Conservation (phyloP, 1,139 yeast genomes). For the Geotrichum australiense region DNA sequence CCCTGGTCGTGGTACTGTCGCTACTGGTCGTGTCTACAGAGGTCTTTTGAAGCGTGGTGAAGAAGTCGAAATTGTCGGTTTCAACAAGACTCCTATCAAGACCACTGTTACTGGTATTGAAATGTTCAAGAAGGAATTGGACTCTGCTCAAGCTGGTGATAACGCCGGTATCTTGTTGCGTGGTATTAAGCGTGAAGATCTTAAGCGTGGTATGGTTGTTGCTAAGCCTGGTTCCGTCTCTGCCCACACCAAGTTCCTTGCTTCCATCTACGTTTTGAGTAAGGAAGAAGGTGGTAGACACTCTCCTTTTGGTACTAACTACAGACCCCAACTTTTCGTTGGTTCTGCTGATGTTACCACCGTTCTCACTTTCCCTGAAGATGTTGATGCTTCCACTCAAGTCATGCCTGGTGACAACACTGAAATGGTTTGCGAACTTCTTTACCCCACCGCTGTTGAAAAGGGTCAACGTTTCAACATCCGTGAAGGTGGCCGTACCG, state of each 20-base stretch:
- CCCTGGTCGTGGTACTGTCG: conserved; percentile 99
- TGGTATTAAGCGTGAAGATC: conserved; percentile 97
- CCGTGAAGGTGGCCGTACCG: conserved; percentile 99
- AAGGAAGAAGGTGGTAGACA: conserved; percentile 99
- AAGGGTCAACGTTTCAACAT: conserved; percentile 97
- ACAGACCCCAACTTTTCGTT: conserved; percentile 95
- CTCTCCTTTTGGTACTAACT: conserved; percentile 93
- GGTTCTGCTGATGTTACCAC: conserved; percentile 97
- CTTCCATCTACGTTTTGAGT: conserved; percentile 85
- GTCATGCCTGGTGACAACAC: conserved; percentile 98
- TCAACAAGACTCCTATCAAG: conserved; percentile 78
- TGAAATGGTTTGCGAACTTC: conserved; percentile 90
- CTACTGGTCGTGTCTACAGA: conserved; percentile 98
- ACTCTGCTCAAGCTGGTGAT: conserved; percentile 97
- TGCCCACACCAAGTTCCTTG: conserved; percentile 90
- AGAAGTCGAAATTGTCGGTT: conserved; percentile 95
- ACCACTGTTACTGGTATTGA: conserved; percentile 97
- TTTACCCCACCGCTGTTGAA: conserved; percentile 90
- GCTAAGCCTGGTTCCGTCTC: conserved; percentile 89
- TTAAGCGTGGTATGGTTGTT: conserved; percentile 95
- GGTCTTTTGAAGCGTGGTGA: conserved; percentile 97
- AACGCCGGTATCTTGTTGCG: conserved; percentile 96
- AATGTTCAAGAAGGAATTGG: conserved; percentile 98
- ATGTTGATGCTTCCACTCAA: conserved; percentile 78
- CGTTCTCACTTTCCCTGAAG: conserved; percentile 84